Percentiles rank a stretch among this genome's conserved stretches.
Evolutionary conservation across 495 filamentous ascomycete species (phyloP).

Genomic region (Penicillium waksmanii): DNA sequence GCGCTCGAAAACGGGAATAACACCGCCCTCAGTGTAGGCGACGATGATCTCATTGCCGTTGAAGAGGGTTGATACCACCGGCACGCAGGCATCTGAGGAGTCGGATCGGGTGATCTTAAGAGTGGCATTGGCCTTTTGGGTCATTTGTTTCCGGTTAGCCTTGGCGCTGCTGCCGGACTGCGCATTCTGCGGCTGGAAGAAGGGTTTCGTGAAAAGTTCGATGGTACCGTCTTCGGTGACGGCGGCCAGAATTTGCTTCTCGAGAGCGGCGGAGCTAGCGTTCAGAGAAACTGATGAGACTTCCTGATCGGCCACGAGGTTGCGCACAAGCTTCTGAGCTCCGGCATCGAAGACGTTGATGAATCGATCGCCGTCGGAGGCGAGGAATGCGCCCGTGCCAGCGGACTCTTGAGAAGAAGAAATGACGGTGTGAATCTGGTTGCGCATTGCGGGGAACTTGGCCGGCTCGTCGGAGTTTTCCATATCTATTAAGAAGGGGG

Average conservation of each 20-base stretch:
- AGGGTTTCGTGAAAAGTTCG: constrained; percentile 61
- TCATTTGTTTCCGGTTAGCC: constrained; percentile 54
- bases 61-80: constrained; percentile 51
- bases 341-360: constrained; percentile 57
- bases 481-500: constrained; percentile 53
- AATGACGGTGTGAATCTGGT: constrained; percentile 55
- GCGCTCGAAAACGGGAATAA: constrained; percentile 59
- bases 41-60: constrained; percentile 53
- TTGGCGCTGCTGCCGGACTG: constrained; percentile 44
- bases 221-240: constrained; percentile 59
- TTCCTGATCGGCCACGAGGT: constrained; percentile 57
- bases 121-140: constrained; percentile 51
- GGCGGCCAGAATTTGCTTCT: constrained; percentile 51
- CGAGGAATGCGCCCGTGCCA: constrained; percentile 42
- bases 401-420: constrained; percentile 41
- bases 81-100: constrained; percentile 43
- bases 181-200: constrained; percentile 39
- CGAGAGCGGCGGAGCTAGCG: constrained; percentile 22
- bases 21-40: constrained; percentile 59
- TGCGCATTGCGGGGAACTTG: constrained; percentile 57
- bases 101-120: constrained; percentile 55
- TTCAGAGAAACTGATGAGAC: constrained; percentile 45
- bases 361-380: constrained; percentile 58
- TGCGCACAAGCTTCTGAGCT: constrained; percentile 49
- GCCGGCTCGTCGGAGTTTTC: constrained; percentile 45